A percentile compares a stretch with the other conserved stretches of the same genome.
Evolutionary conservation across 805 yeast species (phyloP).

Genomic region (Schwanniomyces pseudopolymorphus): DNA sequence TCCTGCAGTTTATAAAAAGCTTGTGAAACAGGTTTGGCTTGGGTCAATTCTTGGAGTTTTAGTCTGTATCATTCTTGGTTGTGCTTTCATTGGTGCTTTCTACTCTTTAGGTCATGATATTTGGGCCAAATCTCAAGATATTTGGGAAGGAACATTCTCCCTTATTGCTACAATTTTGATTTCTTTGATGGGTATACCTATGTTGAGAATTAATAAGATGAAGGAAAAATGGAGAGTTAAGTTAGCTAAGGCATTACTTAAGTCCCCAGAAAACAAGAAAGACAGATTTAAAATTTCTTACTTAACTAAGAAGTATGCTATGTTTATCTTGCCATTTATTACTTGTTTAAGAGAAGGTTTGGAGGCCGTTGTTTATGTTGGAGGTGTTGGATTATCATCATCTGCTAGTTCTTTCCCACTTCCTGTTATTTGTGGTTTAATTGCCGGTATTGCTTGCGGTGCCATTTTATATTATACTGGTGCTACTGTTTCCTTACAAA

Average conservation of each 20-base stretch:
- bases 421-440: conserved; percentile 85
- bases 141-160: conserved; percentile 97
- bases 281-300: conserved; percentile 45
- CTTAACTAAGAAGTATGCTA: conserved; percentile 64
- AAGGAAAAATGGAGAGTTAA: conserved; percentile 96
- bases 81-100: conserved; percentile 92
- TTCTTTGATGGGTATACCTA: conserved; percentile 92
- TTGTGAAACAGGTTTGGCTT: conserved; percentile 81
- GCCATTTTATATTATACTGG: conserved; percentile 76
- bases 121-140: conserved; percentile 83
- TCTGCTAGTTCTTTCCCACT: conserved; percentile 73
- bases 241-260: conserved; percentile 80
- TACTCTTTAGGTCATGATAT: conserved; percentile 78
- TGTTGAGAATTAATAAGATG: conserved; percentile 95
- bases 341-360: conserved; percentile 96
- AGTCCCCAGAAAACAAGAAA: conserved; percentile 48
- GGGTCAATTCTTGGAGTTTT: conserved; percentile 76
- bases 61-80: conserved; percentile 81
- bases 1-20: conserved; percentile 53
- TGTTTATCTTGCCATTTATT: conserved; percentile 87
- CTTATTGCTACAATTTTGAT: conserved; percentile 87
- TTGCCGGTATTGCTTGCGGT: conserved; percentile 79
- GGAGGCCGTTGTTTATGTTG: conserved; percentile 46
- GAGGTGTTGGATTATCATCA: conserved; percentile 40
- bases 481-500: conserved; percentile 75